These are phyloP conservation scores for Miamiensis avidus DNA, from an alignment of 169 alveolate species.

Conservation along the genomic window DNA sequence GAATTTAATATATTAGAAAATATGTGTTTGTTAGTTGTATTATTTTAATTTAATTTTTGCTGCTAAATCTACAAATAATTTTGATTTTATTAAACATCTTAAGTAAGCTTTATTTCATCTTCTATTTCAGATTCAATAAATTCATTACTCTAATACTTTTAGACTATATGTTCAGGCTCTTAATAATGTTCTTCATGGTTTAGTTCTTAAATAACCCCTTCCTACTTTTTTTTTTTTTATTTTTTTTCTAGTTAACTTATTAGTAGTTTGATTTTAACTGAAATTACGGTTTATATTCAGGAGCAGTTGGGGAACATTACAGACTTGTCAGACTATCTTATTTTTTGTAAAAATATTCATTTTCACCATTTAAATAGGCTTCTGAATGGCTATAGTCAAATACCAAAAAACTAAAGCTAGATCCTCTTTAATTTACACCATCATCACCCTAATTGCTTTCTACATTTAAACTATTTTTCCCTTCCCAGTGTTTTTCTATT, in stretches of 20 bases:
- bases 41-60: too few species aligned
- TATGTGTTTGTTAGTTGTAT: too few species aligned
- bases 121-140: too few species aligned
- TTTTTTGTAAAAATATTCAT: background rate
- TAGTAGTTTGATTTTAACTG: background rate
- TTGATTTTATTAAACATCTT: too few species aligned
- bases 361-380: background rate
- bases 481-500: background rate
- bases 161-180: background rate
- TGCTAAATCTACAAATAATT: too few species aligned
- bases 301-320: too few species aligned
- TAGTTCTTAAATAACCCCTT: too few species aligned
- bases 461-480: background rate
- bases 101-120: too few species aligned
- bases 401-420: background rate
- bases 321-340: too few species aligned
- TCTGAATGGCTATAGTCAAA: background rate
- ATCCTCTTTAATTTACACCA: background rate
- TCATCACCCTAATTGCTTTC: background rate
- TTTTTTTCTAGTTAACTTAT: background rate
- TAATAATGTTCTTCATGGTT: too few species aligned
- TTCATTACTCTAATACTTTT: too few species aligned
- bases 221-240: background rate
- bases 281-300: background rate
- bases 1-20: too few species aligned